Evolutionary conservation across 1,139 yeast genomes (phyloP).

Genomic region (Yamadazyma dendronema): DNA sequence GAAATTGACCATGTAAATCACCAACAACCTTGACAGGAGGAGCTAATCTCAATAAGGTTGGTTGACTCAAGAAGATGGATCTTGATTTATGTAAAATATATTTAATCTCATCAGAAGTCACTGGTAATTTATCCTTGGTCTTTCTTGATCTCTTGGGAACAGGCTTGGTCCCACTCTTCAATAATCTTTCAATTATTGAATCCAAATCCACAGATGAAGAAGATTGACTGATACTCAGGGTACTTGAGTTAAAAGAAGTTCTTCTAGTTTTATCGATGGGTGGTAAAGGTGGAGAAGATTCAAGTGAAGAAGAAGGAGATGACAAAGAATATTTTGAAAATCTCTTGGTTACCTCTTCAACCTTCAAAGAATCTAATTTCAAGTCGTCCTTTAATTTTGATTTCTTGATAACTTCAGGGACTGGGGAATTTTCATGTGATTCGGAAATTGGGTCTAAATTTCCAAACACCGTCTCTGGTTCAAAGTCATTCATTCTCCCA

Average conservation of each 20-base stretch:
- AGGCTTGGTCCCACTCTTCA: constrained; percentile 41
- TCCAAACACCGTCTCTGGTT: constrained; percentile 14
- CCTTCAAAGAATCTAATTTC: constrained; percentile 1
- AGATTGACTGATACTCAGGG: too few species aligned
- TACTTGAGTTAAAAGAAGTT: background rate
- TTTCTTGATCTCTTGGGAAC: constrained; percentile 24
- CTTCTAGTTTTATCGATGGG: constrained; percentile 1
- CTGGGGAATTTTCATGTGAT: constrained; percentile 38
- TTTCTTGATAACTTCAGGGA: constrained; percentile 17
- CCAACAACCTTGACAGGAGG: constrained; percentile 89
- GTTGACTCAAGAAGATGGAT: constrained; percentile 71
- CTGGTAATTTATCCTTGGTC: constrained; percentile 39
- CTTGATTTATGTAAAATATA: constrained; percentile 66
- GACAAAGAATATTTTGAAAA: constrained; percentile 6
- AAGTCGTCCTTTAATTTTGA: constrained; percentile 2
- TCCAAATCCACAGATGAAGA: constrained; percentile 46
- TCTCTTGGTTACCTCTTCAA: constrained; percentile 7
- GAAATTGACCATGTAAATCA: constrained; percentile 83
- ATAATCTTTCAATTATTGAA: constrained; percentile 51
- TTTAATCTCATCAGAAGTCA: constrained; percentile 55
- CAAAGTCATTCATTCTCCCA: constrained; percentile 8
- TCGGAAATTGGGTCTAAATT: constrained; percentile 47
- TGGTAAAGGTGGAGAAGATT: constrained; percentile 7
- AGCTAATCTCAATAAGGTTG: constrained; percentile 69
- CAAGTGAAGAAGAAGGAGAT: constrained; percentile 8